Base-by-base conservation (phyloP, 768 basidiomycete genomes). In the Trametes punicea region DNA sequence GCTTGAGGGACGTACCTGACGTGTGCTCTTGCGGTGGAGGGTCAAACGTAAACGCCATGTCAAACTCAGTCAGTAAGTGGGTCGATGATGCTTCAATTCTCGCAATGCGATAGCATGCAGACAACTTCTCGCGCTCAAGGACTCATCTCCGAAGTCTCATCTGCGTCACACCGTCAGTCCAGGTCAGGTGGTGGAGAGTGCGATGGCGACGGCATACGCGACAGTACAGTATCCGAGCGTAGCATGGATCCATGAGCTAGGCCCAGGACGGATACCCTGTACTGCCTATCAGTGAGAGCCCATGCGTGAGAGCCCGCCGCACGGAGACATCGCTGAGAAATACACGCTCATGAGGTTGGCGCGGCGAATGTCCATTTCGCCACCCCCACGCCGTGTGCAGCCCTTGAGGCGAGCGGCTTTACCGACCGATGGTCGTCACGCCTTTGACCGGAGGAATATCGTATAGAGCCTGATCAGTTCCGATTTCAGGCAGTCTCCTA, bases 391-490 rank as follows among this genome's bases (percentile, higher is more conserved):
- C 69, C 51, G 83, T 83, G 6, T 84, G 74, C 59, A 84, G 83
- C 20, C 82, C 79, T 49, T 83, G 83, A 44, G 84, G 71, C 0
- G 83, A 81, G 62, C 75, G 82, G 0, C 64, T 70, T 53, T 75
- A 74, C 3, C 83, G 75, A 60, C 82, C 81, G 26, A 83, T 67
- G 59, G 84, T 83, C 27, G 75, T 70, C 11, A 82, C 83, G 39
- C 78, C 66, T 8, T 71, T 68, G 51, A 82, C 71, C 0, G 73
- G 72, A 21, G 70, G 61, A 18, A 87, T 70, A 66, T 89, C 87
- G 62, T 81, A 80, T 6, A 81, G 74, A 0, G 86, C 87, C 64
- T 89, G 88, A 3, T 87, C 88, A 2, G 87, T 86, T 69, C 88
- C 88, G 29, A 90, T 71, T 10, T 87, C 88, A 16, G 88, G 77